Evolutionary conservation across 2,329 filamentous ascomycete species (phyloP).

Genomic region (Trichophyton schoenleinii): DNA sequence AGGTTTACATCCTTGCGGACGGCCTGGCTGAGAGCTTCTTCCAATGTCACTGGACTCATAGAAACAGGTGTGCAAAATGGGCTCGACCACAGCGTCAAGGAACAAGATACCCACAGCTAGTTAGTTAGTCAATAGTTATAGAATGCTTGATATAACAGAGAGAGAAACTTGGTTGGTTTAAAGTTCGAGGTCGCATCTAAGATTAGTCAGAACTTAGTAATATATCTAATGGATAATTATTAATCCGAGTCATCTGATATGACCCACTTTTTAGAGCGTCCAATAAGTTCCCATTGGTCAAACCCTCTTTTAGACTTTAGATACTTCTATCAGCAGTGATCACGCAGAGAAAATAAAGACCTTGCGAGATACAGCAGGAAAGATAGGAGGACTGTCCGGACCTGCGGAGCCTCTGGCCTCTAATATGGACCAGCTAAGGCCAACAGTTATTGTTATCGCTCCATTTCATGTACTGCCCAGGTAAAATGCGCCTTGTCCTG

Average conservation of each 20-base stretch:
- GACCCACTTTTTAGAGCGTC: too few relatives aligned
- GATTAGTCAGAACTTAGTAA: background rate
- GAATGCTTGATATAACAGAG: background rate
- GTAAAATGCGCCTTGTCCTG: too few relatives aligned
- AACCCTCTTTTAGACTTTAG: too few relatives aligned
- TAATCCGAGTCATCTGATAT: background rate
- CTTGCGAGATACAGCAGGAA: too few relatives aligned
- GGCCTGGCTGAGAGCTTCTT: constrained; percentile 38
- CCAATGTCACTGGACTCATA: constrained; percentile 14
- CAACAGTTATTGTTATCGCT: too few relatives aligned
- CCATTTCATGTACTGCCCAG: too few relatives aligned
- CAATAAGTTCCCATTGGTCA: too few relatives aligned
- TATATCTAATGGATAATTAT: background rate
- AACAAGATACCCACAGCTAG: background rate
- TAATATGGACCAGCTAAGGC: too few relatives aligned
- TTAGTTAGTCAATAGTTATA: background rate
- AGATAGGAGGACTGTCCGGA: too few relatives aligned
- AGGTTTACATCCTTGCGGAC: constrained; percentile 47
- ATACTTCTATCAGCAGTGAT: too few relatives aligned
- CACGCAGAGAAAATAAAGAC: too few relatives aligned
- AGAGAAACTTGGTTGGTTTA: background rate
- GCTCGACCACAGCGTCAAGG: background rate
- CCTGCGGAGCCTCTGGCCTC: too few relatives aligned
- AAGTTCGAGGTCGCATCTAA: background rate
- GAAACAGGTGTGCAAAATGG: background rate